Percentiles rank a stretch among this genome's conserved stretches.
phyloP scores from a whole-genome alignment of 257 asterid genomes.

The Solanum gandarillasii region DNA sequence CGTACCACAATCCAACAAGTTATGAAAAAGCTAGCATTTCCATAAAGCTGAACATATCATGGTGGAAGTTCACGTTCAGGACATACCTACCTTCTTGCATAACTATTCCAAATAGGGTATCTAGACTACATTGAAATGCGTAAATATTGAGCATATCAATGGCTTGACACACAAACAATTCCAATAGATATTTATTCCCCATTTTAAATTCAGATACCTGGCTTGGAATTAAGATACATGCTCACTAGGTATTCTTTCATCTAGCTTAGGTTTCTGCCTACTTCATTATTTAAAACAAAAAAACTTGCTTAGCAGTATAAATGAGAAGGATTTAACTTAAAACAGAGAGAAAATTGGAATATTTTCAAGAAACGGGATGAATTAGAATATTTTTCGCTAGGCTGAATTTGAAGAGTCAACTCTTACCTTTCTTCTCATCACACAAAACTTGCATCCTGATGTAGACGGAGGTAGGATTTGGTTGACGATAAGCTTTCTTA shows the following conservation, averaged over 20 bases:
- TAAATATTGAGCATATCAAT: background rate
- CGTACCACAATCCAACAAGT: background rate
- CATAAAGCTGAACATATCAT: background rate
- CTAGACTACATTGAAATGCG: background rate
- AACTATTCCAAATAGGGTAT: background rate
- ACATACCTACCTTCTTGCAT: background rate
- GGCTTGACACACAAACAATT: background rate
- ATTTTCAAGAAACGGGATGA: background rate
- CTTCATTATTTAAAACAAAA: background rate
- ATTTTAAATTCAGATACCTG: background rate
- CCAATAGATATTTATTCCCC: background rate
- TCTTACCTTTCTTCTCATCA: conserved; percentile 53
- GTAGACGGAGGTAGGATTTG: conserved; percentile 51
- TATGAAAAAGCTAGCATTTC: background rate
- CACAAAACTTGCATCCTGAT: conserved; percentile 74
- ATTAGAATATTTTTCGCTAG: background rate
- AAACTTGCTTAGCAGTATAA: background rate
- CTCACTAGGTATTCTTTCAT: background rate
- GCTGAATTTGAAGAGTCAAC: background rate
- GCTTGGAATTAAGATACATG: background rate
- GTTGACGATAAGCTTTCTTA: conserved; percentile 52
- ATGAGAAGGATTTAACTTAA: background rate
- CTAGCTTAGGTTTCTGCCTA: background rate
- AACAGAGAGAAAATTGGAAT: background rate
- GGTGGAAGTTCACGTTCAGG: background rate